Evolutionary conservation across 495 filamentous ascomycete genomes (phyloP).

Genomic region (Aspergillus baeticus): DNA sequence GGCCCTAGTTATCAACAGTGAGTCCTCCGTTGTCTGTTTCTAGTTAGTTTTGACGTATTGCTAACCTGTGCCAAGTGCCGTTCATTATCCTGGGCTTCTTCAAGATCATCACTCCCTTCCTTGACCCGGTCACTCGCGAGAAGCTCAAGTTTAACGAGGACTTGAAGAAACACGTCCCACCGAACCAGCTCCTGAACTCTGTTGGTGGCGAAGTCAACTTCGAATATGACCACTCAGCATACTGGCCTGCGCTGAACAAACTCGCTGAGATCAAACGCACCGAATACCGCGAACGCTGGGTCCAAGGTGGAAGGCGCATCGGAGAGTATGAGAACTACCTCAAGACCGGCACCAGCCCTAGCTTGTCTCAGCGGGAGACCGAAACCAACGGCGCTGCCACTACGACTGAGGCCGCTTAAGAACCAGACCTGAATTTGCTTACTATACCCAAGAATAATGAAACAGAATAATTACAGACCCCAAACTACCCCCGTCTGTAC

Average conservation of each 20-base stretch:
- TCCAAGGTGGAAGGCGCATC: slow-evolving; percentile 70
- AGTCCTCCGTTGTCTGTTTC: slow-evolving; percentile 18
- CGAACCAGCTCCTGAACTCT: slow-evolving; percentile 69
- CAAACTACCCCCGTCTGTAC: neutral
- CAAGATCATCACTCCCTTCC: slow-evolving; percentile 92
- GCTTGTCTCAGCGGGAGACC: slow-evolving; percentile 27
- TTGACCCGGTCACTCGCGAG: slow-evolving; percentile 85
- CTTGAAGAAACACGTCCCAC: slow-evolving; percentile 71
- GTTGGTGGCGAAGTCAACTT: slow-evolving; percentile 64
- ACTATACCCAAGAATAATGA: neutral
- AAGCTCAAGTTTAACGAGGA: slow-evolving; percentile 97
- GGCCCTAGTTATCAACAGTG: slow-evolving; percentile 83
- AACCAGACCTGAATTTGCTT: neutral
- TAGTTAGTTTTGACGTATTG: slow-evolving; percentile 4
- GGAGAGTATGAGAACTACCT: slow-evolving; percentile 85
- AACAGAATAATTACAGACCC: neutral
- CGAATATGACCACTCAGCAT: slow-evolving; percentile 79
- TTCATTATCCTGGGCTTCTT: slow-evolving; percentile 89
- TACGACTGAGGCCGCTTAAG: neutral
- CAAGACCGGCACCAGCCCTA: slow-evolving; percentile 54
- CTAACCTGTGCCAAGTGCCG: slow-evolving; percentile 57
- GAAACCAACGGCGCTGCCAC: neutral
- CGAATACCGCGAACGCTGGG: slow-evolving; percentile 67
- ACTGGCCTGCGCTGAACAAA: slow-evolving; percentile 82
- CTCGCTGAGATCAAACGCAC: slow-evolving; percentile 61